Evolutionary conservation across 768 basidiomycete genomes (phyloP).

Genomic region (Russula dissimulans): DNA sequence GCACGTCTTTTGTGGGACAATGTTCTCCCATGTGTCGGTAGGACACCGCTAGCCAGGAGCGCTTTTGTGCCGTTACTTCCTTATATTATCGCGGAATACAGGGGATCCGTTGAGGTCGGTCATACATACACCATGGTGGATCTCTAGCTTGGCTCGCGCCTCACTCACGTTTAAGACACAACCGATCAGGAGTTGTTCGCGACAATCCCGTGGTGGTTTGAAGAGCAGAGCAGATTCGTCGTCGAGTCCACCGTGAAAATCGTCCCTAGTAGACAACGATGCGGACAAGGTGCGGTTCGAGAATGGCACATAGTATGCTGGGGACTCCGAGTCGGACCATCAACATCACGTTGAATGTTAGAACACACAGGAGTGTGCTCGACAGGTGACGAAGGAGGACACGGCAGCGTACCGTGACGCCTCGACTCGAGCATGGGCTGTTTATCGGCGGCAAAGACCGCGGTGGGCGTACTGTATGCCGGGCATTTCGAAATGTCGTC

Average conservation of each 20-base stretch:
- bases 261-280: constrained; percentile 77
- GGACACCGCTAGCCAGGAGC: constrained; percentile 96
- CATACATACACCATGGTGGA: constrained; percentile 20
- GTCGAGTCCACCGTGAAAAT: constrained; percentile 87
- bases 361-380: constrained; percentile 64
- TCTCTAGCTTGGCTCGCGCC: constrained; percentile 38
- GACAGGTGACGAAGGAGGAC: constrained; percentile 75
- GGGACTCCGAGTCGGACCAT: background rate
- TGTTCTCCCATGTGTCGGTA: constrained; percentile 23
- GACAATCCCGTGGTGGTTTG: constrained; percentile 85
- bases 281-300: constrained; percentile 62
- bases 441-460: constrained; percentile 86
- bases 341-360: background rate
- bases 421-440: constrained; percentile 66
- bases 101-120: constrained; percentile 62
- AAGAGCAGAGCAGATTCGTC: constrained; percentile 89
- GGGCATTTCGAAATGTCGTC: constrained; percentile 58
- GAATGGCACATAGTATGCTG: too few species aligned
- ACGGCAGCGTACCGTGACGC: constrained; percentile 80
- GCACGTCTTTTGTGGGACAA: constrained; percentile 35
- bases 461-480: constrained; percentile 56
- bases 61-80: constrained; percentile 90
- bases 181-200: constrained; percentile 88
- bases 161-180: constrained; percentile 76
- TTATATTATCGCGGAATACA: constrained; percentile 91